These are phyloP conservation scores for Ustilago nuda DNA, from an alignment of 1,284 basidiomycete genomes.

Conservation along the genomic window DNA sequence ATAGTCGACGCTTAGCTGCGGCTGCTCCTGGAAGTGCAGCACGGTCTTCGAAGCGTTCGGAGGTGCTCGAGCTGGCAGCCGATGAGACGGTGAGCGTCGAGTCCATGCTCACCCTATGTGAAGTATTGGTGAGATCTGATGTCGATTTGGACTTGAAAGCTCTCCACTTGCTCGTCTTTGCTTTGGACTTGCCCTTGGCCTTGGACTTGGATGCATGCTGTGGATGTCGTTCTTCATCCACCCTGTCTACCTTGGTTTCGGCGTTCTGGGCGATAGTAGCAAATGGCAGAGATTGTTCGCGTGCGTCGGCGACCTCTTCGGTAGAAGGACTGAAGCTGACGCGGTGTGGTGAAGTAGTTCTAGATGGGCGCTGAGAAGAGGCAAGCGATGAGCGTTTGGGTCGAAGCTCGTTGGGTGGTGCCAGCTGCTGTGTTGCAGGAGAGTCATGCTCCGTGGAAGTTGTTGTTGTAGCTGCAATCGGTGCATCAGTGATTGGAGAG, in stretches of 20 bases:
- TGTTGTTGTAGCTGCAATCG: background rate
- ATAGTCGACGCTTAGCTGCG: slow-evolving; percentile 41
- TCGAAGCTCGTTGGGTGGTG: slow-evolving; percentile 9
- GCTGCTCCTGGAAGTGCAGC: slow-evolving; percentile 35
- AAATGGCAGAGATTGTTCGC: slow-evolving; percentile 30
- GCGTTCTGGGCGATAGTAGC: background rate
- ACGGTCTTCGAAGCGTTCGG: slow-evolving; percentile 16
- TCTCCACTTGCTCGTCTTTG: slow-evolving; percentile 20
- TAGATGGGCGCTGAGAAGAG: slow-evolving; percentile 12
- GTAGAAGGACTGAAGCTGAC: slow-evolving; percentile 57
- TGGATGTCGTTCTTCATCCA: background rate
- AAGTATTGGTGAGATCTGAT: slow-evolving; percentile 15
- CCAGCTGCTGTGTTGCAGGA: background rate
- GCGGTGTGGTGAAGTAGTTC: slow-evolving; percentile 31
- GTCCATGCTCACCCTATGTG: slow-evolving; percentile 27
- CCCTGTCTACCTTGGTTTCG: background rate
- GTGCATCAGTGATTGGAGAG: background rate
- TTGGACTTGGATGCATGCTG: background rate
- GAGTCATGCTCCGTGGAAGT: background rate
- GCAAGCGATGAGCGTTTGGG: slow-evolving; percentile 28
- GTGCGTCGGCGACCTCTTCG: slow-evolving; percentile 40
- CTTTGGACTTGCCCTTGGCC: slow-evolving; percentile 9
- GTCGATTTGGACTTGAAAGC: slow-evolving; percentile 41
- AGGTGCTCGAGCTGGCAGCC: slow-evolving; percentile 7
- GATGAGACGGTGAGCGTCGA: slow-evolving; percentile 19